These are phyloP conservation scores for Orbilia oligospora DNA, from an alignment of 2,329 filamentous ascomycete genomes.

Conservation along the genomic window DNA sequence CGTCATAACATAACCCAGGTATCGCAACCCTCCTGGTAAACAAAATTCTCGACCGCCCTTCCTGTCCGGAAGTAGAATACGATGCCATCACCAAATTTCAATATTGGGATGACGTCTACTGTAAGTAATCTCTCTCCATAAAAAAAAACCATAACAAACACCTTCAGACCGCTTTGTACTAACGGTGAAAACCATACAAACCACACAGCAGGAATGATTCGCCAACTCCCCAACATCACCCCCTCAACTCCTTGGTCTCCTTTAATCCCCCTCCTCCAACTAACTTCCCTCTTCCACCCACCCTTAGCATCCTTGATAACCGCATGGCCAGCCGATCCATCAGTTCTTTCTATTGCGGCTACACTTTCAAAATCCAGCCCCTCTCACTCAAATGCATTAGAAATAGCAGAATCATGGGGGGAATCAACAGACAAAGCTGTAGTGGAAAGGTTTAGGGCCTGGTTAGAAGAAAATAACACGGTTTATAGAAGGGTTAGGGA, in stretches of 20 bases:
- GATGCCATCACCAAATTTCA: slow-evolving; percentile 41
- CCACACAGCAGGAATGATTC: slow-evolving; percentile 43
- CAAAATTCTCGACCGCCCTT: slow-evolving; percentile 38
- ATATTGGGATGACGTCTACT: slow-evolving; percentile 54
- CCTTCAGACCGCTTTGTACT: too few relatives aligned
- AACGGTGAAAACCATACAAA: too few relatives aligned
- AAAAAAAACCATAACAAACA: too few relatives aligned
- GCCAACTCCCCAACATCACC: slow-evolving; percentile 41
- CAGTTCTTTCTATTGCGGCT: slow-evolving; percentile 29
- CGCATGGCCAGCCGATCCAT: slow-evolving; percentile 42
- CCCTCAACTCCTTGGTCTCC: slow-evolving; percentile 46
- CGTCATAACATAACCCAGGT: slow-evolving; percentile 14
- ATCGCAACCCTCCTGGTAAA: slow-evolving; percentile 49
- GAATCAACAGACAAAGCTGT: background rate
- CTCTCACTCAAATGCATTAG: background rate
- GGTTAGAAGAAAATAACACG: slow-evolving; percentile 39
- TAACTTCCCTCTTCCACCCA: slow-evolving; percentile 45
- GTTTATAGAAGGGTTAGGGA: slow-evolving; percentile 29
- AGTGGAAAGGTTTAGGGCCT: slow-evolving; percentile 26
- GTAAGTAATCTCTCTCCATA: slow-evolving; percentile 16
- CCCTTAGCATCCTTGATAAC: background rate
- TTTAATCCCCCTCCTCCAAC: slow-evolving; percentile 43
- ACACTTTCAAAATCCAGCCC: slow-evolving; percentile 9
- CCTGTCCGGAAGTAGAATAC: slow-evolving; percentile 29
- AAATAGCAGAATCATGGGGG: slow-evolving; percentile 38